These are phyloP conservation scores for Phoma sp. DNA, from an alignment of 2,329 filamentous ascomycete species.

Conservation along the genomic window DNA sequence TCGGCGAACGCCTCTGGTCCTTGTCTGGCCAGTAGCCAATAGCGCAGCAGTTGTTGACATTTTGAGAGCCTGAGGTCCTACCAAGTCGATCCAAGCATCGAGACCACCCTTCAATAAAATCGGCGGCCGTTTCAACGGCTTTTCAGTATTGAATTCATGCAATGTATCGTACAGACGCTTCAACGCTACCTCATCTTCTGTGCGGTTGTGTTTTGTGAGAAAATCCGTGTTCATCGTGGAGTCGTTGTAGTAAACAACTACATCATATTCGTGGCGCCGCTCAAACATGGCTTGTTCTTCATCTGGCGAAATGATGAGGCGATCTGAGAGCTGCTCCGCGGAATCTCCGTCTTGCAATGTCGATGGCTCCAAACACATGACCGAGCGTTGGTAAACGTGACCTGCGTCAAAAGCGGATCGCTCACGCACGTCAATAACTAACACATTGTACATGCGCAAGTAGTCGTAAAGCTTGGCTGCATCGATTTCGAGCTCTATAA, in stretches of 20 bases:
- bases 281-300: slow-evolving; percentile 79
- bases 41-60: slow-evolving; percentile 63
- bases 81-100: slow-evolving; percentile 83
- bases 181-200: slow-evolving; percentile 60
- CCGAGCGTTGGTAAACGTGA: slow-evolving; percentile 82
- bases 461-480: slow-evolving; percentile 75
- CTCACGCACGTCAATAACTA: slow-evolving; percentile 85
- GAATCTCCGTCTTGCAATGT: slow-evolving; percentile 72
- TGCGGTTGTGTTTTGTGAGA: slow-evolving; percentile 56
- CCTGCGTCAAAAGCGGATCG: slow-evolving; percentile 85
- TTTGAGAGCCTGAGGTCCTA: slow-evolving; percentile 72
- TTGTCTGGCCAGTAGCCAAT: slow-evolving; percentile 55
- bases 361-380: slow-evolving; percentile 90
- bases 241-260: slow-evolving; percentile 92
- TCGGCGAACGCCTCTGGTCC: slow-evolving; percentile 59
- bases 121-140: slow-evolving; percentile 74
- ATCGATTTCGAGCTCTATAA: slow-evolving; percentile 68
- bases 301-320: slow-evolving; percentile 74
- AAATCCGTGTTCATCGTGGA: slow-evolving; percentile 66
- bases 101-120: slow-evolving; percentile 83
- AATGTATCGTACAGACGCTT: slow-evolving; percentile 80
- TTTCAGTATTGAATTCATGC: slow-evolving; percentile 81
- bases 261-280: slow-evolving; percentile 76
- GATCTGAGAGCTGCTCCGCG: slow-evolving; percentile 70
- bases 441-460: slow-evolving; percentile 70